Evolutionary conservation across 2,329 filamentous ascomycete species (phyloP).

Genomic region (Chaetomium strumarium): DNA sequence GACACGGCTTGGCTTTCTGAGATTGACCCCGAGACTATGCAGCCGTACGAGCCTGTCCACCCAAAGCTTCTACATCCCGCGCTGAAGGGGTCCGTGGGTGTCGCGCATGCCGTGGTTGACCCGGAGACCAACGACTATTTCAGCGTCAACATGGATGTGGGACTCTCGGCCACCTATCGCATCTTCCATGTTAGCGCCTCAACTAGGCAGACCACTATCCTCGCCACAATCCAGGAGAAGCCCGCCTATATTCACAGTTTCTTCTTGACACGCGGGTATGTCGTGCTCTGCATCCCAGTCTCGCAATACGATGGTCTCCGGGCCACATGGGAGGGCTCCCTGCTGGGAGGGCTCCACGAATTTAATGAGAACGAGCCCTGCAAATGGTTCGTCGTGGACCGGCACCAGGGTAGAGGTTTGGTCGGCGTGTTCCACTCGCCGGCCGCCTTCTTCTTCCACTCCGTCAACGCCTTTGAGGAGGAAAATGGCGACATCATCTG

Average conservation of each 20-base stretch:
- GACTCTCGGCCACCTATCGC: conserved; percentile 56
- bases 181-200: conserved; percentile 59
- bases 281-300: conserved; percentile 68
- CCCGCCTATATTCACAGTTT: conserved; percentile 79
- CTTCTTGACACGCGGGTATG: conserved; percentile 64
- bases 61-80: conserved; percentile 54
- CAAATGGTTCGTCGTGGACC: conserved; percentile 71
- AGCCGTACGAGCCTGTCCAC: conserved; percentile 64
- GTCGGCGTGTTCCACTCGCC: conserved; percentile 62
- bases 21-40: conserved; percentile 64
- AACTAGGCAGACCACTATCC: conserved; percentile 61
- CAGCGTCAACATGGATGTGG: conserved; percentile 68
- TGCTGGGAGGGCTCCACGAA: conserved; percentile 60
- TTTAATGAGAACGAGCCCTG: conserved; percentile 54
- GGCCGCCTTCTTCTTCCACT: conserved; percentile 74
- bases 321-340: conserved; percentile 59
- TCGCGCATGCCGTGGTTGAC: conserved; percentile 67
- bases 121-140: conserved; percentile 67
- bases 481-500: conserved; percentile 39
- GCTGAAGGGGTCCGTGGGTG: conserved; percentile 61
- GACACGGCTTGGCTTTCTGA: conserved; percentile 54
- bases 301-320: conserved; percentile 57
- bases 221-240: conserved; percentile 57
- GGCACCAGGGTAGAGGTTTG: conserved; percentile 54
- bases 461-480: conserved; percentile 70